Evolutionary conservation across 495 filamentous ascomycete species (phyloP).

Genomic region (Wilcoxina mikolae): DNA sequence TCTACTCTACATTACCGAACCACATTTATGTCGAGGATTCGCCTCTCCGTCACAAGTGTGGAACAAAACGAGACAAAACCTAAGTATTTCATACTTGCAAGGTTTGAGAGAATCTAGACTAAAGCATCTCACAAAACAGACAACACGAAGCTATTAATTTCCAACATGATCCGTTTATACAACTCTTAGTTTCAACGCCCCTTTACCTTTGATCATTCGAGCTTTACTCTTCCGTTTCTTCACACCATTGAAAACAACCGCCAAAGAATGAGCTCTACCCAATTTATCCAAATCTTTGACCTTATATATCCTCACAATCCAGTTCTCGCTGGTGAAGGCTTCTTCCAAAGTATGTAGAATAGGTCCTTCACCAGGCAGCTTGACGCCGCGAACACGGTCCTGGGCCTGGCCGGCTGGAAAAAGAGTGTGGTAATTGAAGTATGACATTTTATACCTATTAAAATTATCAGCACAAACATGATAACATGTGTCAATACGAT

Average conservation of each 20-base stretch:
- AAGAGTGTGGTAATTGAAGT: conserved; percentile 88
- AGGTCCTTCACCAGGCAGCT: conserved; percentile 72
- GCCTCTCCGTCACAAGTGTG: too few relatives aligned
- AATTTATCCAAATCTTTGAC: conserved; percentile 97
- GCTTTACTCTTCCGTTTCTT: conserved; percentile 97
- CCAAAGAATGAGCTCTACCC: conserved; percentile 72
- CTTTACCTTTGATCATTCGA: conserved; percentile 68
- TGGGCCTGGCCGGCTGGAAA: conserved; percentile 85
- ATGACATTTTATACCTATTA: conserved; percentile 87
- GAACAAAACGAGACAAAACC: too few relatives aligned
- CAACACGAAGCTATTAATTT: too few relatives aligned
- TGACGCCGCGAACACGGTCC: conserved; percentile 73
- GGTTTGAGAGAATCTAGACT: too few relatives aligned
- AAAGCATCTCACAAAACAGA: too few relatives aligned
- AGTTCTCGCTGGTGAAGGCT: conserved; percentile 98
- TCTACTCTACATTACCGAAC: too few relatives aligned
- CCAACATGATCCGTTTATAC: too few relatives aligned
- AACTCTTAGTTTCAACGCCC: conserved; percentile 57
- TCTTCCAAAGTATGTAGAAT: conserved; percentile 82
- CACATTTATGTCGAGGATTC: too few relatives aligned
- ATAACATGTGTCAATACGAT: conserved; percentile 1
- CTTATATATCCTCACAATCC: conserved; percentile 99
- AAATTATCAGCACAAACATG: conserved; percentile 32
- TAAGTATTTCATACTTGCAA: too few relatives aligned
- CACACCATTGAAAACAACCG: conserved; percentile 77